Conservation (phyloP, 2,329 filamentous ascomycete species). For the Fusarium virguliforme region DNA sequence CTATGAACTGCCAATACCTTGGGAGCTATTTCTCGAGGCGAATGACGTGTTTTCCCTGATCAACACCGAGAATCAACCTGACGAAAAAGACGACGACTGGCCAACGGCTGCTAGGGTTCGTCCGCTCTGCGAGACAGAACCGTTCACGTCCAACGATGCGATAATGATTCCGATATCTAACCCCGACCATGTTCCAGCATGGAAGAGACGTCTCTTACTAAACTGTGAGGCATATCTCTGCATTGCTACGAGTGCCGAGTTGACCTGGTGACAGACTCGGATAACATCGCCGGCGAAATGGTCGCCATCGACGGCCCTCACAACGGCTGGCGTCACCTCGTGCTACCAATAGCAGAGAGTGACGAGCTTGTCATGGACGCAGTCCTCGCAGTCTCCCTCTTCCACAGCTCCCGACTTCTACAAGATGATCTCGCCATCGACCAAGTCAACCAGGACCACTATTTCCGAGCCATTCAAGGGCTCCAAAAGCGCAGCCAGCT, state of each 20-base stretch:
- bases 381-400: conserved; percentile 22
- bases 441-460: background rate
- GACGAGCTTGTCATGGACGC: conserved; percentile 29
- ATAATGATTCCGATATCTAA: background rate
- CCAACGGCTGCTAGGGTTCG: background rate
- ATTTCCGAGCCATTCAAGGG: background rate
- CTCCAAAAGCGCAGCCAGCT: background rate
- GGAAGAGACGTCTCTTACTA: conserved; percentile 12
- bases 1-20: background rate
- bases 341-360: conserved; percentile 23
- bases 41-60: background rate
- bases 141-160: background rate
- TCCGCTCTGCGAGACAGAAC: background rate
- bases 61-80: background rate
- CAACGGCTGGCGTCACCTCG: conserved; percentile 32
- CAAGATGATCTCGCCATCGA: background rate
- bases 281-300: conserved; percentile 33
- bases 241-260: background rate
- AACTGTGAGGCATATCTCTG: conserved; percentile 10
- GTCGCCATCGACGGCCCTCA: conserved; percentile 31
- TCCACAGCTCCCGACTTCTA: conserved; percentile 1
- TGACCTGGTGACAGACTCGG: conserved; percentile 16
- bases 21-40: background rate
- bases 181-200: conserved; percentile 13
- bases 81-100: background rate